A percentile compares a stretch with the other conserved stretches of the same genome.
Evolutionary conservation across 768 basidiomycete species (phyloP).

Genomic region (Clathrus columnatus): DNA sequence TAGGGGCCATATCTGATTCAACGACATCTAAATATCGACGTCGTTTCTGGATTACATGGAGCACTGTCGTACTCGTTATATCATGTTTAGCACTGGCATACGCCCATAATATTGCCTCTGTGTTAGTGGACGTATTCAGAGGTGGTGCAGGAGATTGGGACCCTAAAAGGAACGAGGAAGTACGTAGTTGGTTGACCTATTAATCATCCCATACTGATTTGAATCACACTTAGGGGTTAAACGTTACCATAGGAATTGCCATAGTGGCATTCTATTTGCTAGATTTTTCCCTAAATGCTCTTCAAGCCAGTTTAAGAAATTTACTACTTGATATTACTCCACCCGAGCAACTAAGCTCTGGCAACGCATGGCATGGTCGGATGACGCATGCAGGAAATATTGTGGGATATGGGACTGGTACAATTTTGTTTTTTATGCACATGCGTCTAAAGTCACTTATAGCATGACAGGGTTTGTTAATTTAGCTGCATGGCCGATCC

Average conservation of each 20-base stretch:
- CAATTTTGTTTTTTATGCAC: constrained; percentile 14
- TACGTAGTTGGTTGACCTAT: constrained; percentile 23
- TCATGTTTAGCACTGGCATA: constrained; percentile 79
- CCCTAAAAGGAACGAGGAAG: constrained; percentile 55
- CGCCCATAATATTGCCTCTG: constrained; percentile 59
- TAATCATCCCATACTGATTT: not conserved
- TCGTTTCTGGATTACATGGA: constrained; percentile 87
- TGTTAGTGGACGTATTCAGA: constrained; percentile 70
- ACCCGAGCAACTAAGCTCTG: constrained; percentile 79
- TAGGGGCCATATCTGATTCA: constrained; percentile 92
- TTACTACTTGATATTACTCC: constrained; percentile 90
- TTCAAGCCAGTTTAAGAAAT: constrained; percentile 88
- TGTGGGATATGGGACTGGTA: constrained; percentile 86
- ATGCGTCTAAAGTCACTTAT: not conserved
- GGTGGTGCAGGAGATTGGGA: constrained; percentile 84
- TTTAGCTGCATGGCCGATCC: constrained; percentile 67
- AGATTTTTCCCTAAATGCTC: constrained; percentile 95
- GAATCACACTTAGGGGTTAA: constrained; percentile 41
- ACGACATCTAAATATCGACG: constrained; percentile 86
- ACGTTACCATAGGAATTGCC: constrained; percentile 75
- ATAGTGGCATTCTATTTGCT: constrained; percentile 86
- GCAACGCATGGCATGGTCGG: constrained; percentile 95
- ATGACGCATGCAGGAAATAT: constrained; percentile 98
- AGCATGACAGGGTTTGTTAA: constrained; percentile 66
- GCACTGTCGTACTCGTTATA: constrained; percentile 69